These are phyloP conservation scores for Acacia crassicarpa DNA, from an alignment of 306 rosid genomes.

Conservation along the genomic window DNA sequence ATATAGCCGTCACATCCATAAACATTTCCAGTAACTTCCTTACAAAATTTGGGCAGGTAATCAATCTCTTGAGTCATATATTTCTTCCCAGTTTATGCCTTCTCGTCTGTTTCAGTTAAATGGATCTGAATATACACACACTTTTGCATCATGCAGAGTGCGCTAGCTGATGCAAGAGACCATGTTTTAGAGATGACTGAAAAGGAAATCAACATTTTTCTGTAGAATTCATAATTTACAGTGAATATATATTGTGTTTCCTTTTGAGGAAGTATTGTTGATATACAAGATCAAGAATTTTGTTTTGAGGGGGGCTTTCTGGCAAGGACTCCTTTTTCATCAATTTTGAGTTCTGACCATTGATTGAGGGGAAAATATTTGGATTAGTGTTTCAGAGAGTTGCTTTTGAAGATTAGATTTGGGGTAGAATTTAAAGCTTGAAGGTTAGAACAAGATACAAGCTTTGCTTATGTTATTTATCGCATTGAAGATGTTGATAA, in stretches of 20 bases:
- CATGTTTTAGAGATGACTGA: constrained; percentile 95
- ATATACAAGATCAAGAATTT: not conserved
- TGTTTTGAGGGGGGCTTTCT: not conserved
- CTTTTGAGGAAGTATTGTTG: constrained; percentile 7
- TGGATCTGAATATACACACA: constrained; percentile 19
- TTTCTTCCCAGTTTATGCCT: not conserved
- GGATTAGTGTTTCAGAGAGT: constrained; percentile 42
- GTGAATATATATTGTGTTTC: not conserved
- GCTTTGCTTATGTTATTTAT: constrained; percentile 15
- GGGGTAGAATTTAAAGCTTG: constrained; percentile 3
- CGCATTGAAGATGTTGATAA: not conserved
- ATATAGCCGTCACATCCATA: constrained; percentile 73
- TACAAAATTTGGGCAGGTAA: constrained; percentile 96
- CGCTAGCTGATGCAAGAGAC: constrained; percentile 91
- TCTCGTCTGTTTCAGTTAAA: not conserved
- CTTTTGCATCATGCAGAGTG: constrained; percentile 62
- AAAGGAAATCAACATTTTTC: constrained; percentile 79
- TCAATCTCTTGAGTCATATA: not conserved
- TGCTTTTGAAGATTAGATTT: not conserved
- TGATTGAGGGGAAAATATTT: constrained; percentile 33
- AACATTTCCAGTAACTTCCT: constrained; percentile 84
- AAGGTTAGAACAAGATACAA: not conserved
- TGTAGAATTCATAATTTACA: constrained; percentile 40
- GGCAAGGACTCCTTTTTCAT: constrained; percentile 38
- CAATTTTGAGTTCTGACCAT: constrained; percentile 46